Evolutionary conservation across 148 eudicot genomes (phyloP).

Genomic region (Linanthus parryae): DNA sequence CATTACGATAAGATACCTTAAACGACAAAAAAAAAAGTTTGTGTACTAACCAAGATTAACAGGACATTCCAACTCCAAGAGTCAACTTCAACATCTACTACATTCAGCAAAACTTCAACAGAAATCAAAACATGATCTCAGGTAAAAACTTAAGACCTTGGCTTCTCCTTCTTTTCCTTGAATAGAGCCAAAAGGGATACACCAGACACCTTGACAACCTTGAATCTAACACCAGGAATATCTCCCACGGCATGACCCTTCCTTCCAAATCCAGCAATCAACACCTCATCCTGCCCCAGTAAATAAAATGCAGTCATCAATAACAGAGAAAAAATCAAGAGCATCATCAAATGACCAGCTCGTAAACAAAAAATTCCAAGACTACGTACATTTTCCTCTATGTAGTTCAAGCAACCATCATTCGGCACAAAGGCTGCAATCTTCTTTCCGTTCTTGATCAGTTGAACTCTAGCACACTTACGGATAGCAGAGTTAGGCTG

Average conservation of each 20-base stretch:
- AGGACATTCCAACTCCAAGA: too few relatives aligned
- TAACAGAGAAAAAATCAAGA: too few relatives aligned
- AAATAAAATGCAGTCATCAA: too few relatives aligned
- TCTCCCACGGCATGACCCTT: slow-evolving; percentile 98
- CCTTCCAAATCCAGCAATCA: slow-evolving; percentile 96
- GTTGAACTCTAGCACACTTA: slow-evolving; percentile 94
- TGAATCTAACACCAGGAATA: slow-evolving; percentile 96
- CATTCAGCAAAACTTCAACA: too few relatives aligned
- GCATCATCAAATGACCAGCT: not conserved
- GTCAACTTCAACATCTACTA: too few relatives aligned
- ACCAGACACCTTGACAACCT: slow-evolving; percentile 97
- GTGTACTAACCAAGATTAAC: too few relatives aligned
- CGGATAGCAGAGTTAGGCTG: slow-evolving; percentile 98
- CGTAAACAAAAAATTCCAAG: not conserved
- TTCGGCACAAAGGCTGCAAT: slow-evolving; percentile 95
- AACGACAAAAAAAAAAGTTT: too few relatives aligned
- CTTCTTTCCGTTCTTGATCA: slow-evolving; percentile 94
- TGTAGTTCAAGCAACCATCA: slow-evolving; percentile 95
- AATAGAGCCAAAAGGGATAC: slow-evolving; percentile 90
- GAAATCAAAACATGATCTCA: too few relatives aligned
- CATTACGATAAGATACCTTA: too few relatives aligned
- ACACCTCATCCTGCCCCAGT: slow-evolving; percentile 62
- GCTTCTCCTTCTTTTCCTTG: slow-evolving; percentile 96
- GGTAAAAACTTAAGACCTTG: slow-evolving; percentile 56
- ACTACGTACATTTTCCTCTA: slow-evolving; percentile 82